Evolutionary conservation across 1,284 basidiomycete species (phyloP), one percentile per base, ranked within the genome.

Genomic region (Ustilago tritici): DNA sequence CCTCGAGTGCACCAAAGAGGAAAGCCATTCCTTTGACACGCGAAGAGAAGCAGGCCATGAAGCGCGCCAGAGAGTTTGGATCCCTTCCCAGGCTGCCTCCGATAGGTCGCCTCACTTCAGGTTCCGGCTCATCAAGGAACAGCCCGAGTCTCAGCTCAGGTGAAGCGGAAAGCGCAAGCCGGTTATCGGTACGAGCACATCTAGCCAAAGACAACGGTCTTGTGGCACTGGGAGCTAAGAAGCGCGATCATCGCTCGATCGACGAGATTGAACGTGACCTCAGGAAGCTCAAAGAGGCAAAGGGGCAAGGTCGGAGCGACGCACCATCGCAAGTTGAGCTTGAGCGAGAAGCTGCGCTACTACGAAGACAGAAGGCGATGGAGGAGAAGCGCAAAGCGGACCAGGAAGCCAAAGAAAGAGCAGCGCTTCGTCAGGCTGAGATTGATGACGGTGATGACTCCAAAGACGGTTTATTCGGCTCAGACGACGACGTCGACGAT

Each of bases 191-290:
- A 9, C 70, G 67, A 11, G n/a, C 58, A 2, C 59, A 66, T 2
- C 40, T 62, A 17, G 57, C 62, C 38, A 58, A 61, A 35, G 59
- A 61, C 36, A 68, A 71, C n/a, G 67, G 61, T 4, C 58, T 80
- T 17, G 65, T 79, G 1, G 72, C 71, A 10, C 58, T 82, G 9
- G 80, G 80, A 8, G 73, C 65, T 23, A 72, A 67, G 43, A 78
- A 76, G 65, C 68, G 73, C 14, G 79, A 77, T 19, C 67, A 75
- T n/a, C 62, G 79, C 15, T 69, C 69, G 14, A 80, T 82, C 43
- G 80, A 80, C 62, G 78, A 80, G 62, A 73, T 82, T 35, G 80
- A 82, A 54, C 58, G 79, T 3, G 80, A 82, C 46, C 67, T 78
- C 15, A 58, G 68, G 36, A 70, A 53, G 36, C 56, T 76, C 35